Base-by-base conservation (phyloP, 2,329 filamentous ascomycete genomes). In the Huntiella bhutanensis region DNA sequence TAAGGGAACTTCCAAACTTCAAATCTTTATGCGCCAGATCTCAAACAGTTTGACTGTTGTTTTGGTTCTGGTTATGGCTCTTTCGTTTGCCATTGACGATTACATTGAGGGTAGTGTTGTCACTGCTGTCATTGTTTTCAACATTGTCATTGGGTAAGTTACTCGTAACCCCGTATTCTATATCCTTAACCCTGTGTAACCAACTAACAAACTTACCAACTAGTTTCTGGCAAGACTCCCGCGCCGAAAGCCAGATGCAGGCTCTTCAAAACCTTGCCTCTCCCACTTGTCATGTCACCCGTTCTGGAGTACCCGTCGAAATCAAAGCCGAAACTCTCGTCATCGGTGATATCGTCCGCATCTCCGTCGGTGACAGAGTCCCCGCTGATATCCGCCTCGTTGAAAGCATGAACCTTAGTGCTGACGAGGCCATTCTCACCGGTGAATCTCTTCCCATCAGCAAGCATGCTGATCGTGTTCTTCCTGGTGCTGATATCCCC, bases 21-120 rank as follows among this genome's bases (percentile, higher is more conserved):
- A 80, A 64, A 81, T 84, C 64, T 70, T 84, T 64, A 62, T 84
- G 63, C 80, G 78, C 58, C 80, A 84, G 65, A 71, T 83, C 54
- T 81, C 79, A 53, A 84, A 84, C 64, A 81, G 78, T 64, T 66
- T 84, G 62, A 84, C 80, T 52, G 68, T 80, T 58, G 77, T 82
- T 52, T 75, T 86, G 54, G 67, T 85, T 53, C 75, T 82, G 55
- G 80, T 82, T 55, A 83, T 82, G 75, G 76, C 74, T 49, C 64
- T 75, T 49, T 76, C 73, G 42, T 80, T 78, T 62, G 73, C 69
- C 58, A 80, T 80, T 53, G 56, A 67, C 54, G 77, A 78, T 58
- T 77, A 69, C 55, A 68, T 77, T 57, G 75, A 79, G 63, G 75
- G 68, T 52, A 69, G 68, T 53, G 74, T 79, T 51, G 73, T 79